Conservation (phyloP, 2,329 filamentous ascomycete species). For the Trichophyton verrucosum region DNA sequence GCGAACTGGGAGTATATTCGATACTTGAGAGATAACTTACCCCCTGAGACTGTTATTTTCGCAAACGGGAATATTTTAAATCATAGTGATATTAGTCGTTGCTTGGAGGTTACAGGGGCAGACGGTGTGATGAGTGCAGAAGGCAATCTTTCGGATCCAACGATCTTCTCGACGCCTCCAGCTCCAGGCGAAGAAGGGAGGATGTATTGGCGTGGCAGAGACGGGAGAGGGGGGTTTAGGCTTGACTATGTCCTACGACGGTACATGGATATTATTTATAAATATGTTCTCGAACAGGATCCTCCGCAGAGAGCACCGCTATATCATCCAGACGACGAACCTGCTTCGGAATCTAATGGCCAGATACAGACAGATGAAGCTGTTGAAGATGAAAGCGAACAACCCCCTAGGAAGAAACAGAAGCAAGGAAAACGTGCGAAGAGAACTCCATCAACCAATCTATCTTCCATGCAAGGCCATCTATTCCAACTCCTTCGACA, state of each 20-base stretch:
- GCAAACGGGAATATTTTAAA: conserved; percentile 91
- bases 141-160: conserved; percentile 83
- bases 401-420: conserved; percentile 36
- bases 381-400: neutral
- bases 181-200: conserved; percentile 51
- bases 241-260: conserved; percentile 77
- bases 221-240: conserved; percentile 72
- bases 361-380: conserved; percentile 14
- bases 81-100: conserved; percentile 61
- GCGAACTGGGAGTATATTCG: conserved; percentile 84
- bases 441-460: conserved; percentile 48
- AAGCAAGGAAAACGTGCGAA: conserved; percentile 31
- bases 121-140: conserved; percentile 95
- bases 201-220: conserved; percentile 64
- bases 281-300: conserved; percentile 56
- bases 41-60: conserved; percentile 81
- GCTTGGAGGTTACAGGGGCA: conserved; percentile 70
- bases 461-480: conserved; percentile 75
- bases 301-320: conserved; percentile 55
- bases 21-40: conserved; percentile 70
- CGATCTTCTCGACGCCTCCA: conserved; percentile 64
- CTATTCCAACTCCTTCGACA: conserved; percentile 83
- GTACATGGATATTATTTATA: conserved; percentile 83
- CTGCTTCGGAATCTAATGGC: conserved; percentile 18
- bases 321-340: conserved; percentile 50